Conservation (phyloP, 768 basidiomycete genomes). For the Grammothele lineata region DNA sequence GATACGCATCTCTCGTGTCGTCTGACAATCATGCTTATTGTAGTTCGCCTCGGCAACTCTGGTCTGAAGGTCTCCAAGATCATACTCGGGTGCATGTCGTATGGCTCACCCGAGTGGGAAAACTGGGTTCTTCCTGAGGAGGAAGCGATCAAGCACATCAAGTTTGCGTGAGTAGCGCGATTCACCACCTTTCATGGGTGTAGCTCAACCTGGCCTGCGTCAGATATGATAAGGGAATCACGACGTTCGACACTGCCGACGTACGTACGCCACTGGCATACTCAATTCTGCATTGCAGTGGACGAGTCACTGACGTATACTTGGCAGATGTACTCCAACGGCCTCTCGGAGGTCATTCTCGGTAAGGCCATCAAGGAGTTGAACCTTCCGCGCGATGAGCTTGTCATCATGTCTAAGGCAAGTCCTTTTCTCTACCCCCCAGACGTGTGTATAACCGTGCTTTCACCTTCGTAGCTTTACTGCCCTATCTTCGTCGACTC, state of each 20-base stretch:
- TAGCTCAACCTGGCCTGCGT: not conserved
- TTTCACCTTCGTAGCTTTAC: conserved; percentile 9
- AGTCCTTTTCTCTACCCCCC: conserved; percentile 2
- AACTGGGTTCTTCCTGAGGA: conserved; percentile 36
- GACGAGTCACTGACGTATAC: not conserved
- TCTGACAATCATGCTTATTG: too few relatives aligned
- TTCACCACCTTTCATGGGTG: not conserved
- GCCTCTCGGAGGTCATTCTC: conserved; percentile 39
- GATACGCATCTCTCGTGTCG: too few relatives aligned
- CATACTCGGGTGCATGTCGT: conserved; percentile 34
- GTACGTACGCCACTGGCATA: conserved; percentile 14
- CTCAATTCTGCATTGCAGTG: not conserved
- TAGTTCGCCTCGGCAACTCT: conserved; percentile 27
- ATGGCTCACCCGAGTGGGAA: conserved; percentile 29
- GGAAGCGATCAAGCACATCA: conserved; percentile 36
- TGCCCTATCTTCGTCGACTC: conserved; percentile 7
- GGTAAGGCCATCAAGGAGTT: conserved; percentile 46
- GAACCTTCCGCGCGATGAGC: conserved; percentile 41
- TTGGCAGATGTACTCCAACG: conserved; percentile 35
- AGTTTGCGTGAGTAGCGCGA: conserved; percentile 33
- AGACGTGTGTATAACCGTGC: too few relatives aligned
- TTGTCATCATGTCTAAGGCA: conserved; percentile 51
- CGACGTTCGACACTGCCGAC: conserved; percentile 36
- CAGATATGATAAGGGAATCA: conserved; percentile 39
- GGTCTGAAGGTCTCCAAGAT: conserved; percentile 27